Evolutionary conservation across 2,329 filamentous ascomycete species (phyloP), one percentile per base, ranked within the genome.

Genomic region (Cladophialophora immunda): DNA sequence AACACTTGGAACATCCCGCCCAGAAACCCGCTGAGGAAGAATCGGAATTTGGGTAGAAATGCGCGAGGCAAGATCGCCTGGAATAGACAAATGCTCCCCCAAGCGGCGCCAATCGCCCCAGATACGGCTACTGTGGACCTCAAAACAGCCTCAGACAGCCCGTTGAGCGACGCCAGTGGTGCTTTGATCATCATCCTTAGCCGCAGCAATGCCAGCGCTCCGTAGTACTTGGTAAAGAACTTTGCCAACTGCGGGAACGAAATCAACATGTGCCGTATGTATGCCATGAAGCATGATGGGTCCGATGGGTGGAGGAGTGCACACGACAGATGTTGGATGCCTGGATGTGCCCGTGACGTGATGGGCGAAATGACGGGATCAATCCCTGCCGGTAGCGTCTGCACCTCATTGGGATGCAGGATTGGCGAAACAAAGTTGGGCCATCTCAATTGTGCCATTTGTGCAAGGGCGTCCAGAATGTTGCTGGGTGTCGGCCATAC

Each of bases 81-180:
- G 83, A 97, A 93, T 74, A 97, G 85, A 81, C 94, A 99, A 72
- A 97, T 89, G 65, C 89, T 90, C 0, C 89, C 93, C 95, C 95
- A 99, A 34, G 89, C 88, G 0, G 92, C 92, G 15, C 92, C 93
- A 65, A 97, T 89, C n/a, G 92, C 86, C 17, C 92, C 92, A 0
- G 93, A 93, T 57, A 93, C 81, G 74, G 97, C 93, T 4, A 92
- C 84, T 0, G 90, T 89, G 77, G 92, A 89, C 68, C 90, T 87
- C 32, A 97, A 84, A 22, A 94, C 89, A 34, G 85, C 84, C 36
- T 88, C 85, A 1, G 91, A 83, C 11, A 97, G 84, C 4, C 77
- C 77, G 75, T 91, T 91, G 13, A 93, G 78, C 2, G 90, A 87
- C 0, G 86, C 80, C 27, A 93, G 76, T 0, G 94, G 94, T 27